phyloP scores from a whole-genome alignment of 139 green algal species.

The Deuterostichococcus epilithicus region DNA sequence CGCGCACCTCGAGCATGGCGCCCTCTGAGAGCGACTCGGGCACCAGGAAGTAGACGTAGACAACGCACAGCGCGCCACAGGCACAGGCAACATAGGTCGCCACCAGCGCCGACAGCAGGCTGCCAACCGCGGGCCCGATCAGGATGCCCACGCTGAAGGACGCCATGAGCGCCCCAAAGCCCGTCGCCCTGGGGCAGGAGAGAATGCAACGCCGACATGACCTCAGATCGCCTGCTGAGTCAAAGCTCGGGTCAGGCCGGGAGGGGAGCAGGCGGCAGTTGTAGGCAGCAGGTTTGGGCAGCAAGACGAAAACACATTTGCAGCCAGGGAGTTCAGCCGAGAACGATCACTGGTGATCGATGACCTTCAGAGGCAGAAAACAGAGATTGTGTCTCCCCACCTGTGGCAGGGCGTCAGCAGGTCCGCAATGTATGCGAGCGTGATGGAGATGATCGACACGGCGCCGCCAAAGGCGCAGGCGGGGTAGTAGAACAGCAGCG shows the following conservation, averaged over 20 bases:
- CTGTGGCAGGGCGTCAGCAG: slow-evolving; percentile 34
- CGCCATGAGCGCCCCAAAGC: slow-evolving; percentile 58
- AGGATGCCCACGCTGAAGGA: slow-evolving; percentile 40
- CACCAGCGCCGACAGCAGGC: slow-evolving; percentile 9
- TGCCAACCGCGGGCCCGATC: slow-evolving; percentile 26
- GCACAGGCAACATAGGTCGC: slow-evolving; percentile 8
- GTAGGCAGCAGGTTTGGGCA: too few species aligned
- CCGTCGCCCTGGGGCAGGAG: slow-evolving; percentile 40
- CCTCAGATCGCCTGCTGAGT: too few species aligned
- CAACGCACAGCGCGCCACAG: background rate
- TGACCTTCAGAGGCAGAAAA: too few species aligned
- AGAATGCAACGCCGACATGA: too few species aligned
- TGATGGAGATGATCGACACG: slow-evolving; percentile 49
- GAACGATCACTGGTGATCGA: too few species aligned
- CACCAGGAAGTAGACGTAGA: slow-evolving; percentile 27
- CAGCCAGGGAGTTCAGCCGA: too few species aligned
- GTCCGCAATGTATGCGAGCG: slow-evolving; percentile 58
- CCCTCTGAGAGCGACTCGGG: slow-evolving; percentile 26
- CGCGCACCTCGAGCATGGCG: slow-evolving; percentile 13
- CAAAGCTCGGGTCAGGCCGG: too few species aligned
- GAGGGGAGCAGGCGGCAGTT: too few species aligned
- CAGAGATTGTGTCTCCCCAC: too few species aligned
- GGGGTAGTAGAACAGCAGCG: slow-evolving; percentile 48
- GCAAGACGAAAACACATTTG: too few species aligned
- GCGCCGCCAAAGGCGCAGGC: slow-evolving; percentile 34